Evolutionary conservation across 2,329 filamentous ascomycete genomes (phyloP).

Genomic region (Venturia carpophila): DNA sequence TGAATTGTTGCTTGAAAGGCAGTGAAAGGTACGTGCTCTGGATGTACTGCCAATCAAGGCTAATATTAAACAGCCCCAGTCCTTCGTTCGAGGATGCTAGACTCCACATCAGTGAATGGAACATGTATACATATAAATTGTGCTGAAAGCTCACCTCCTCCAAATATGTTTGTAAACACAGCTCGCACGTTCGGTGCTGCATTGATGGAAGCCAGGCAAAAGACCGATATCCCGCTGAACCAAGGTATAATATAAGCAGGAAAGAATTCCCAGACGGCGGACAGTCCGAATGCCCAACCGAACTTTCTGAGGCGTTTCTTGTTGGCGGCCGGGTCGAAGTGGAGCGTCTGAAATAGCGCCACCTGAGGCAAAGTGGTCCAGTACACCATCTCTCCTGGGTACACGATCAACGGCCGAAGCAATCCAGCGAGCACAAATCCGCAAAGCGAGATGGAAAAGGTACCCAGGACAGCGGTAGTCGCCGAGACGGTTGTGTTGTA

Average conservation of each 20-base stretch:
- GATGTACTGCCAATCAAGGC: slow-evolving; percentile 24
- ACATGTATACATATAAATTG: no score
- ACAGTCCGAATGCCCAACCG: slow-evolving; percentile 22
- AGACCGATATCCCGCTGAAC: slow-evolving; percentile 18
- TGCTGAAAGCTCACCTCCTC: neutral
- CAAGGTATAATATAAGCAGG: slow-evolving; percentile 17
- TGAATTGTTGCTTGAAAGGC: slow-evolving; percentile 12
- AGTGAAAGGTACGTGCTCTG: slow-evolving; percentile 6
- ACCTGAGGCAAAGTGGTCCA: slow-evolving; percentile 59
- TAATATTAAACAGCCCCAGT: slow-evolving; percentile 26
- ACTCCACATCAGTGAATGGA: neutral
- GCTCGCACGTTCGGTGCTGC: neutral
- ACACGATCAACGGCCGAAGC: slow-evolving; percentile 25
- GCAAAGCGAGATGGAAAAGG: slow-evolving; percentile 61
- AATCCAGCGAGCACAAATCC: slow-evolving; percentile 25
- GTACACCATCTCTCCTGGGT: slow-evolving; percentile 67
- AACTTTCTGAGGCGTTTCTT: slow-evolving; percentile 28
- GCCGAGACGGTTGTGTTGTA: slow-evolving; percentile 60
- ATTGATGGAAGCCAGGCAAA: slow-evolving; percentile 19
- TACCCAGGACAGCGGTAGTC: slow-evolving; percentile 40
- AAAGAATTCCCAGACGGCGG: slow-evolving; percentile 20
- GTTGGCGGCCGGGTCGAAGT: slow-evolving; percentile 50
- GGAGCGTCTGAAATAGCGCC: slow-evolving; percentile 64
- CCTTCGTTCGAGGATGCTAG: slow-evolving; percentile 18
- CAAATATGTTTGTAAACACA: slow-evolving; percentile 19